Evolutionary conservation across 768 basidiomycete species (phyloP).

Genomic region (Hygrocybe punicea): DNA sequence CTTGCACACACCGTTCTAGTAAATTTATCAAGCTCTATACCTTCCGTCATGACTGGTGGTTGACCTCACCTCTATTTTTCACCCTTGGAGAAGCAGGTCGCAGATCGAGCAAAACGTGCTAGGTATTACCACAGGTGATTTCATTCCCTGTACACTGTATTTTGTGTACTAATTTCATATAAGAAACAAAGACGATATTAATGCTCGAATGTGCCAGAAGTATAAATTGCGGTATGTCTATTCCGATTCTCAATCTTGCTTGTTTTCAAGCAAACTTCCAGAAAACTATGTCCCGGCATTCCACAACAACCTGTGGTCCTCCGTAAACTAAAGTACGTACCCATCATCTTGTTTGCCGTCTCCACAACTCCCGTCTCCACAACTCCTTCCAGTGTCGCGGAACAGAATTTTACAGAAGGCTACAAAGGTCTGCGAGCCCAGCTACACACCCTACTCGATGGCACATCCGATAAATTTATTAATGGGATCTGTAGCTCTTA

Average conservation of each 20-base stretch:
- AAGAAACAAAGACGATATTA: neutral
- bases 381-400: too few relatives aligned
- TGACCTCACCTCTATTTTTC: slow-evolving; percentile 13
- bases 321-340: too few relatives aligned
- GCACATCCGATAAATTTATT: too few relatives aligned
- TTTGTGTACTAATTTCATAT: too few relatives aligned
- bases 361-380: too few relatives aligned
- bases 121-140: slow-evolving; percentile 11
- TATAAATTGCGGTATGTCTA: neutral
- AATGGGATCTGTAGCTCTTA: too few relatives aligned
- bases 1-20: too few relatives aligned
- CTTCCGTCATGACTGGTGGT: neutral
- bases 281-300: neutral
- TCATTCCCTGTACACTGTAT: neutral
- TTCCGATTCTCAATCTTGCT: neutral
- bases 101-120: slow-evolving; percentile 9
- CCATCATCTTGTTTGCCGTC: too few relatives aligned
- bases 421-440: too few relatives aligned
- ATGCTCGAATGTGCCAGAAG: neutral
- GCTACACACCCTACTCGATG: too few relatives aligned
- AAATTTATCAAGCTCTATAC: neutral
- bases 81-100: slow-evolving; percentile 6
- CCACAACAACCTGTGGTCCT: too few relatives aligned
- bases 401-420: too few relatives aligned
- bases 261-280: neutral